phyloP scores from a whole-genome alignment of 2,329 filamentous ascomycete species.

The Dendryphion nanum region DNA sequence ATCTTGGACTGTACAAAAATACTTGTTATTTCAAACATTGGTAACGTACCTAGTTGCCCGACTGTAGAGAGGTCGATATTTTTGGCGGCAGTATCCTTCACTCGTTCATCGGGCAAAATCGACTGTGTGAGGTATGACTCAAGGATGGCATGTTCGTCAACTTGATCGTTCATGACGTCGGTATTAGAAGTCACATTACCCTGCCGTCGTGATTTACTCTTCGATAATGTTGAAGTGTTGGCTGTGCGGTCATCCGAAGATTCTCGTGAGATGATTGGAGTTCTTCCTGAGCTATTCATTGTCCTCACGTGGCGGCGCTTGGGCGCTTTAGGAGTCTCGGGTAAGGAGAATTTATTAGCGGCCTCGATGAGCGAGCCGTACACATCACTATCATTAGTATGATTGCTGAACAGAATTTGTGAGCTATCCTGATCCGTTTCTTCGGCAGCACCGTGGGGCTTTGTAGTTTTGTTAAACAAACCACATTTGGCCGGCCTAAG shows the following conservation, averaged over 20 bases:
- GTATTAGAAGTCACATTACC: too few relatives aligned
- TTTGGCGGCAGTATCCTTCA: too few relatives aligned
- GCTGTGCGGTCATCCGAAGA: too few relatives aligned
- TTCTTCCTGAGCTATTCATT: slow-evolving; percentile 17
- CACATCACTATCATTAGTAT: background rate
- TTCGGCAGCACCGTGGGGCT: background rate
- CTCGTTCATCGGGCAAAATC: too few relatives aligned
- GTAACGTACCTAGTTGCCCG: too few relatives aligned
- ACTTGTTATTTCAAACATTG: background rate
- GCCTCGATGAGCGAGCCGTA: background rate
- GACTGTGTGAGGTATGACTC: too few relatives aligned
- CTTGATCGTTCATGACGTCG: too few relatives aligned
- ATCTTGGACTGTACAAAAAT: background rate
- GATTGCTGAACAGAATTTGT: background rate
- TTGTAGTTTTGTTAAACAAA: too few relatives aligned
- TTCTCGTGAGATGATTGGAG: slow-evolving; percentile 12
- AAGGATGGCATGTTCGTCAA: too few relatives aligned
- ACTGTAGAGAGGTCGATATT: too few relatives aligned
- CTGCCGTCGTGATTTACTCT: too few relatives aligned
- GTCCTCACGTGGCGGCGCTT: slow-evolving; percentile 20
- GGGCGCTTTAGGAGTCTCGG: slow-evolving; percentile 1
- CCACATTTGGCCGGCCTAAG: background rate
- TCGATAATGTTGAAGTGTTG: too few relatives aligned
- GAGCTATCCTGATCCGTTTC: background rate
- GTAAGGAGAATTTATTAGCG: slow-evolving; percentile 5